phyloP scores from a whole-genome alignment of 257 asterid species.

The Petunia axillaris region DNA sequence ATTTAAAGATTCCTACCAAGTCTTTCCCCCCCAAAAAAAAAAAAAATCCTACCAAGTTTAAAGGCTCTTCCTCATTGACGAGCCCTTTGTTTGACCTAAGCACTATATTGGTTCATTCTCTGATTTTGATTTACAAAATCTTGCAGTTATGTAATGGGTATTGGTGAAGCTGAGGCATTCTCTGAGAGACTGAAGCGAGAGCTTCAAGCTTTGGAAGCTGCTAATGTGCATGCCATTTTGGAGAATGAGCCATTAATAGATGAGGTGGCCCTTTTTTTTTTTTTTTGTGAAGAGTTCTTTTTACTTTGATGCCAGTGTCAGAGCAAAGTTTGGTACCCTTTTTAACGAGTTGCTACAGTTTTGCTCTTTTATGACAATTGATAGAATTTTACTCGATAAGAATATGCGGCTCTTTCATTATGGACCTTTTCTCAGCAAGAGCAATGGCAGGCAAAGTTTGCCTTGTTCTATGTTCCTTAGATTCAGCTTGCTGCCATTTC shows the following conservation, averaged over 20 bases:
- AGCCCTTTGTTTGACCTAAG: conserved; percentile 20
- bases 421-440: background rate
- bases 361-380: conserved; percentile 26
- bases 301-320: background rate
- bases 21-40: background rate
- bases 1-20: background rate
- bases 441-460: conserved; percentile 3
- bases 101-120: conserved; percentile 2
- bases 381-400: background rate
- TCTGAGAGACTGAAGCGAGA: conserved; percentile 96
- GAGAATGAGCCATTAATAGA: conserved; percentile 85
- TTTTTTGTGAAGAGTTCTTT: conserved; percentile 26
- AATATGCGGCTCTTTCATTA: background rate
- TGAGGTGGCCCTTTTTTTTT: conserved; percentile 51
- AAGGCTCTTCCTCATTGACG: background rate
- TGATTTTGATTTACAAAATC: conserved; percentile 28
- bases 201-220: conserved; percentile 99
- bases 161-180: conserved; percentile 98
- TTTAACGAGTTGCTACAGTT: conserved; percentile 27
- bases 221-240: conserved; percentile 96
- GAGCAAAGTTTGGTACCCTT: conserved; percentile 16
- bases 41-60: background rate
- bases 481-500: conserved; percentile 9
- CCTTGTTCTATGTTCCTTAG: background rate
- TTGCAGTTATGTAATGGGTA: conserved; percentile 97